Evolutionary conservation across 1,139 yeast genomes (phyloP), one percentile per base, ranked within the genome.

Genomic region (Debaryomyces nepalensis): DNA sequence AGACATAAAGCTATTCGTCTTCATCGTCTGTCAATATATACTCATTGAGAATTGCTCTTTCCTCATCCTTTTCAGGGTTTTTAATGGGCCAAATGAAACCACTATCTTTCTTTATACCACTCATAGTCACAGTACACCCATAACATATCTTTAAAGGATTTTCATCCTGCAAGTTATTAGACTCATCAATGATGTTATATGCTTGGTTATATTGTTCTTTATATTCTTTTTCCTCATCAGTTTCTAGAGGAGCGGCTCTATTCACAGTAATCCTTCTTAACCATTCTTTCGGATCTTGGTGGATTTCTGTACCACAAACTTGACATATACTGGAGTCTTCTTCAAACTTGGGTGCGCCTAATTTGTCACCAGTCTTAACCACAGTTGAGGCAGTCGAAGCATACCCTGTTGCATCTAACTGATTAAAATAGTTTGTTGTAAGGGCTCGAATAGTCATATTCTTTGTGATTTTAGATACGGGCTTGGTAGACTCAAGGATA

Each of bases 331-430:
- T 41, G 3, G 43, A 20, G 2, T 48, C 44, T 7, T 48, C 41
- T 4, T 44, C 51, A 15, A 51, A 53, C n/a, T 53, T 59, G 0
- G 88, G 89, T 7, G 76, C 75, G 1, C 80, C 81, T 39, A 93
- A 66, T 60, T 93, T 91, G 40, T 83, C 84, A 8, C 95, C 96
- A 0, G 96, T 91, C 49, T 88, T 83, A 9, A 90, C 91, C 14
- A 93, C 98, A 0, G 99, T 91, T 0, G 97, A 86, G 2, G 95
- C 93, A 3, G 95, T 89, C 40, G 95, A 89, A 0, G 97, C 89
- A 56, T 90, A 91, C 5, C 87, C 95, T 7, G 79, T 70, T 6
- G 66, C 75, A 55, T 90, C 97, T 26, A 91, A 80, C 32, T 76
- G 76, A 26, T 70, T 74, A 55, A 90, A 89, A 61, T 93, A 93